Evolutionary conservation across 148 eudicot genomes (phyloP).

Genomic region (Chenopodium album): DNA sequence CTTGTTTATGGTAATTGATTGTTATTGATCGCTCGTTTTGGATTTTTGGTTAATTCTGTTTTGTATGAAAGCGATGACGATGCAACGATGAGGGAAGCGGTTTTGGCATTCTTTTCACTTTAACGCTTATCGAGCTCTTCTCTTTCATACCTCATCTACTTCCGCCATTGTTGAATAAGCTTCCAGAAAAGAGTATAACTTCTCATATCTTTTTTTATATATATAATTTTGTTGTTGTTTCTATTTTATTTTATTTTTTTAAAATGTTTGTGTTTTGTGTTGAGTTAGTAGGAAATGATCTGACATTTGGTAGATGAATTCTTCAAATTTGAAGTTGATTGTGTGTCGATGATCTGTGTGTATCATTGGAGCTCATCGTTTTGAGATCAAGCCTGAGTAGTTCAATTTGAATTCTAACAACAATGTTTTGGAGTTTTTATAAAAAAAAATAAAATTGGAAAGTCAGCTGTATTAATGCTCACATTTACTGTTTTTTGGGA

Average conservation of each 20-base stretch:
- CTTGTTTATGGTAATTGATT: too few species aligned
- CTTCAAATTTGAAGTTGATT: neutral
- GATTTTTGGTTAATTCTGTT: too few species aligned
- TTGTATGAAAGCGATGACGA: too few species aligned
- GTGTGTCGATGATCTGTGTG: neutral
- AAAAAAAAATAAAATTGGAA: neutral
- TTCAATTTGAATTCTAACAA: neutral
- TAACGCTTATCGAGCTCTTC: too few species aligned
- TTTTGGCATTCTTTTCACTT: too few species aligned
- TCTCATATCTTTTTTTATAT: neutral
- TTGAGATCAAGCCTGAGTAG: neutral
- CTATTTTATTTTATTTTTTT: neutral
- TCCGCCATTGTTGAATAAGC: too few species aligned
- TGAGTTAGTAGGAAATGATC: neutral
- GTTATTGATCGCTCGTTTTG: too few species aligned
- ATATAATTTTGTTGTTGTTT: neutral
- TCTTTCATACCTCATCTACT: too few species aligned
- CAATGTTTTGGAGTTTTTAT: too few species aligned
- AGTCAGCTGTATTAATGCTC: neutral
- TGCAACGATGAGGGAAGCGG: too few species aligned
- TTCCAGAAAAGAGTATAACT: conserved; percentile 22
- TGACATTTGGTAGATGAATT: neutral
- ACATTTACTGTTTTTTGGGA: neutral
- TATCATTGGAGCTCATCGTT: neutral
- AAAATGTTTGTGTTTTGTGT: neutral